phyloP scores from a whole-genome alignment of 495 filamentous ascomycete genomes.

The Penicillium odoratum region DNA sequence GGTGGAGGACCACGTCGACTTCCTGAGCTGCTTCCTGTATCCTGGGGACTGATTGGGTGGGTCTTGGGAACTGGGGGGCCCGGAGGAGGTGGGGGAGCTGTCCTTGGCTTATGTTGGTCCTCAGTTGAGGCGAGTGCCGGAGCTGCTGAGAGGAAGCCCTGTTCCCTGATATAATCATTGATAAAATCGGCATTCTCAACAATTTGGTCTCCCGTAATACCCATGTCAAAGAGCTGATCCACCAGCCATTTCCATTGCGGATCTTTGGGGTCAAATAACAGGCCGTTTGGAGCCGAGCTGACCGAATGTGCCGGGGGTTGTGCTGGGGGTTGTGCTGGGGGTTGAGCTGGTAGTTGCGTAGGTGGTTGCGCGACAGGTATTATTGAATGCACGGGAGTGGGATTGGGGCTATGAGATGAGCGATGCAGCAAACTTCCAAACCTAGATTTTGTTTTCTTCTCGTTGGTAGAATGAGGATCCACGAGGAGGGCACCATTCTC shows the following conservation, averaged over 20 bases:
- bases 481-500: neutral
- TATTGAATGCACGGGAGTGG: constrained; percentile 49
- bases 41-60: constrained; percentile 63
- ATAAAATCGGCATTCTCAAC: constrained; percentile 94
- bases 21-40: constrained; percentile 60
- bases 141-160: constrained; percentile 53
- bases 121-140: constrained; percentile 31
- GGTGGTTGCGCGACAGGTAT: constrained; percentile 50
- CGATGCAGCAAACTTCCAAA: constrained; percentile 74
- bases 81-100: constrained; percentile 45
- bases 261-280: constrained; percentile 78
- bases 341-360: constrained; percentile 32
- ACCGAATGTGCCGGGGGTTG: constrained; percentile 7
- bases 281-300: constrained; percentile 47
- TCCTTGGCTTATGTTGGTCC: constrained; percentile 51
- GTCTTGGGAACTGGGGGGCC: constrained; percentile 52
- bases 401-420: constrained; percentile 58
- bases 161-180: constrained; percentile 82
- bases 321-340: constrained; percentile 3
- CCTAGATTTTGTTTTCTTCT: constrained; percentile 53
- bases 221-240: constrained; percentile 79
- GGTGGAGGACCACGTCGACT: constrained; percentile 75
- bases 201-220: constrained; percentile 90
- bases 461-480: constrained; percentile 30
- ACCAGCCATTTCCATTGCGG: constrained; percentile 82